Evolutionary conservation across 2,329 filamentous ascomycete genomes (phyloP), one percentile per base, ranked within the genome.

Genomic region (Akanthomyces muscarius): DNA sequence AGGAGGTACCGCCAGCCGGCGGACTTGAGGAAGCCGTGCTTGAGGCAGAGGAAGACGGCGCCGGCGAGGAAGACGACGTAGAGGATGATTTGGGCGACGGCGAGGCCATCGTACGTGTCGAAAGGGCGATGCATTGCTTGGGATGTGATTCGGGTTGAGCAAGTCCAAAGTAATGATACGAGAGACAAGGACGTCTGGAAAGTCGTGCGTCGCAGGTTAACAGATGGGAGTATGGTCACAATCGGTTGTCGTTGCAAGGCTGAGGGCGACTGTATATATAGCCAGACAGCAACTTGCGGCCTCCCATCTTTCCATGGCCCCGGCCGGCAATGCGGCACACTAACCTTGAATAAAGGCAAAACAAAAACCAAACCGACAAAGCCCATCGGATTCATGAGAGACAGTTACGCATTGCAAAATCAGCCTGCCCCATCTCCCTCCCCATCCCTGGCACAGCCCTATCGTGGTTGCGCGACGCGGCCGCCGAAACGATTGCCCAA

Each of bases 1-100:
- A 88, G 75, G 68, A 89, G 82, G 11, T 87, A 78, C 25, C 86
- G 80, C 54, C 85, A 88, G 4, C 86, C 86, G 18, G 82, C 82
- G 10, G 86, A 80, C 78, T 87, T 85, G 5, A 74, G 68, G 70
- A 81, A 83, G 82, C 86, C 74, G 61, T 76, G 73, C 16, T 68
- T 71, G 63, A 68, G 83, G 13, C 83, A 85, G 62, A 87, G 64
- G 44, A 70, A 58, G 61, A 77, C 61, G 44, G 68, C 69, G 21
- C 69, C 69, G 51, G 66, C 52, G 50, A 76, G 68, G 58, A 71
- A 69, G 63, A 71, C 62, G 25, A 67, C 25, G 65, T 72, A 75
- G 63, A 75, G 50, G 63, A 69, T 48, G 36, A 75, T 68, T 38
- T 74, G 69, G 28, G 72, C 73, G 41, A 74, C 71, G 64, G 73